Evolutionary conservation across 2,329 filamentous ascomycete species (phyloP).

Genomic region (Coniella lustricola): DNA sequence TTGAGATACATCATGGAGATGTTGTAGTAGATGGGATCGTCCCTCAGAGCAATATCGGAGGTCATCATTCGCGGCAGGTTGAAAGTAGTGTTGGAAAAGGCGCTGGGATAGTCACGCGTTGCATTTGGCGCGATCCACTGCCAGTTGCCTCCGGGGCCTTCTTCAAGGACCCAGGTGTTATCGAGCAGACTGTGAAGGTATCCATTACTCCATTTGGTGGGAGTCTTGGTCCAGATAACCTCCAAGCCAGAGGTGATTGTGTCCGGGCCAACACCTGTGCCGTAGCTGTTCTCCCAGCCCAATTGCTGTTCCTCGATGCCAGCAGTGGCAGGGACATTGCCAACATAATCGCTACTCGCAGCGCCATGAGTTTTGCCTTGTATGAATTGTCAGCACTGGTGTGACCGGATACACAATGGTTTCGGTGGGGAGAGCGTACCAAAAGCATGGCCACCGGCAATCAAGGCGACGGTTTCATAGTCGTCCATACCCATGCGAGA

Average conservation of each 20-base stretch:
- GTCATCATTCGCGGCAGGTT: slow-evolving; percentile 65
- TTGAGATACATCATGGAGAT: slow-evolving; percentile 60
- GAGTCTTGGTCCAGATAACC: slow-evolving; percentile 68
- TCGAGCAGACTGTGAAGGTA: slow-evolving; percentile 67
- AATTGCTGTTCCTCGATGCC: slow-evolving; percentile 57
- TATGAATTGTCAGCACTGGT: not conserved
- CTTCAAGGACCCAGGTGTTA: slow-evolving; percentile 65
- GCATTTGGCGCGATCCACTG: slow-evolving; percentile 65
- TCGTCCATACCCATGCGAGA: slow-evolving; percentile 78
- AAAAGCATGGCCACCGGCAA: slow-evolving; percentile 71
- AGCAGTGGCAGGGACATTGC: slow-evolving; percentile 56
- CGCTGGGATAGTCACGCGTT: slow-evolving; percentile 59
- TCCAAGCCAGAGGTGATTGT: slow-evolving; percentile 67
- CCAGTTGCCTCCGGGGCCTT: slow-evolving; percentile 64
- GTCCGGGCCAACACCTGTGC: slow-evolving; percentile 56
- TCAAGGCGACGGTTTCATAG: slow-evolving; percentile 73
- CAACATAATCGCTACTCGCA: slow-evolving; percentile 52
- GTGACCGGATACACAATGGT: too few species aligned
- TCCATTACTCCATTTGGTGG: slow-evolving; percentile 65
- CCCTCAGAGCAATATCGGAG: slow-evolving; percentile 61
- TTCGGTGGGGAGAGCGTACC: slow-evolving; percentile 29
- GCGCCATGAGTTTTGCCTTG: slow-evolving; percentile 62
- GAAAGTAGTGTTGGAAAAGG: slow-evolving; percentile 60
- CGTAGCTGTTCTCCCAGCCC: slow-evolving; percentile 60
- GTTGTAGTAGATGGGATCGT: slow-evolving; percentile 63